phyloP scores from a whole-genome alignment of 306 rosid genomes.

The Castanospermum australe region DNA sequence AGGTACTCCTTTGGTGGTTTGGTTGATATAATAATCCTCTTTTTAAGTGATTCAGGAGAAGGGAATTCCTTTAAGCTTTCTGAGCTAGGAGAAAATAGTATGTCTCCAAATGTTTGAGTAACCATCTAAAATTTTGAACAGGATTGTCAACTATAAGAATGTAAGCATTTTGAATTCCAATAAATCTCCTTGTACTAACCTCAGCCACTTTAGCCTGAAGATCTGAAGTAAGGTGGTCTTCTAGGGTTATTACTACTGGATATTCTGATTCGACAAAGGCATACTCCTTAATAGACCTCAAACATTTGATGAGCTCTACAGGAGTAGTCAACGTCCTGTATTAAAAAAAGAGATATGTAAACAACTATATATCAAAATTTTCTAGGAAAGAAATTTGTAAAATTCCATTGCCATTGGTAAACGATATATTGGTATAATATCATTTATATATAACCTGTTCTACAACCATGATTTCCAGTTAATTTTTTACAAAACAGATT shows the following conservation, averaged over 20 bases:
- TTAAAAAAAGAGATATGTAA: constrained; percentile 10
- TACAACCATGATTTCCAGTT: neutral
- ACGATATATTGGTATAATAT: neutral
- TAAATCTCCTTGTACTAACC: constrained; percentile 45
- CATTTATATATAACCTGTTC: neutral
- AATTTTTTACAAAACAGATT: neutral
- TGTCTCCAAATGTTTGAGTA: constrained; percentile 69
- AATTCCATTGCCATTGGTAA: neutral
- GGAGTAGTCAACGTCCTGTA: constrained; percentile 92
- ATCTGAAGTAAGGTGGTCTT: constrained; percentile 89
- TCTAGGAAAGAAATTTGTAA: neutral
- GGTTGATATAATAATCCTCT: constrained; percentile 83
- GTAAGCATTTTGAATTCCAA: constrained; percentile 1
- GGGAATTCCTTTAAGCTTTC: constrained; percentile 84
- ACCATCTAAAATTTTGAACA: constrained; percentile 66
- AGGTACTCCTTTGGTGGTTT: constrained; percentile 99
- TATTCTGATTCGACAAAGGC: constrained; percentile 83
- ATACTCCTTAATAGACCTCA: constrained; percentile 76
- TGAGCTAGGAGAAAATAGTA: constrained; percentile 65
- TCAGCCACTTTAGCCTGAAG: constrained; percentile 95
- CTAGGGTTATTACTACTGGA: constrained; percentile 92
- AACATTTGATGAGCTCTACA: constrained; percentile 84
- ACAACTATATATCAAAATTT: neutral
- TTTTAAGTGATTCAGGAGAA: constrained; percentile 85
- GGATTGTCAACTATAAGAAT: constrained; percentile 24